Evolutionary conservation across 306 rosid species (phyloP).

Genomic region (Malus orientalis): DNA sequence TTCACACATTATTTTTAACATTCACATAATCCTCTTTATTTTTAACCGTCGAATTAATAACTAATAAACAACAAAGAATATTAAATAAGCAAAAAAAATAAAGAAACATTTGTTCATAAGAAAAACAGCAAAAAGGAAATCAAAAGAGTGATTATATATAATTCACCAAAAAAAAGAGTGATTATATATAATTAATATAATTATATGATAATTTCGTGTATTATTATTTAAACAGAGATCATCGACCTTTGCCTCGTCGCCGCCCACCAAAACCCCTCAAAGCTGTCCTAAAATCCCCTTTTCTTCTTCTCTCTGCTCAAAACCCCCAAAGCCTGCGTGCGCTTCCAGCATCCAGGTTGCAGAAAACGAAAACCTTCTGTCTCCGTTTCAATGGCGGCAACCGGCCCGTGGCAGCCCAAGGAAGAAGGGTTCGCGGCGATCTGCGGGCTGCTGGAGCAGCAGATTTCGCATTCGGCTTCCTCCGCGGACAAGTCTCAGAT

Average conservation of each 20-base stretch:
- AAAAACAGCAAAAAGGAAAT: neutral
- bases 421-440: conserved; percentile 90
- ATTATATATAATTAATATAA: neutral
- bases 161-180: neutral
- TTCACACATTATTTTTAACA: no score
- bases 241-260: conserved; percentile 3
- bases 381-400: conserved; percentile 49
- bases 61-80: no score
- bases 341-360: neutral
- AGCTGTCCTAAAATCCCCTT: neutral
- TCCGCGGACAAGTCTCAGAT: conserved; percentile 96
- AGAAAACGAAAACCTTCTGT: conserved; percentile 3
- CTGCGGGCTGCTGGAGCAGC: conserved; percentile 90
- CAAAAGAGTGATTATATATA: neutral
- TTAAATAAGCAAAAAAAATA: no score
- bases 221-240: conserved; percentile 12
- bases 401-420: conserved; percentile 79
- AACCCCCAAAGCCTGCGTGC: neutral
- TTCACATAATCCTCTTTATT: no score
- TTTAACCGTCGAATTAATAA: no score
- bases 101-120: no score
- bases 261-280: conserved; percentile 13
- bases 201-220: neutral
- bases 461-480: conserved; percentile 72
- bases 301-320: neutral